Conservation (phyloP, 2,329 filamentous ascomycete genomes). For the Cryphonectria carpinicola region DNA sequence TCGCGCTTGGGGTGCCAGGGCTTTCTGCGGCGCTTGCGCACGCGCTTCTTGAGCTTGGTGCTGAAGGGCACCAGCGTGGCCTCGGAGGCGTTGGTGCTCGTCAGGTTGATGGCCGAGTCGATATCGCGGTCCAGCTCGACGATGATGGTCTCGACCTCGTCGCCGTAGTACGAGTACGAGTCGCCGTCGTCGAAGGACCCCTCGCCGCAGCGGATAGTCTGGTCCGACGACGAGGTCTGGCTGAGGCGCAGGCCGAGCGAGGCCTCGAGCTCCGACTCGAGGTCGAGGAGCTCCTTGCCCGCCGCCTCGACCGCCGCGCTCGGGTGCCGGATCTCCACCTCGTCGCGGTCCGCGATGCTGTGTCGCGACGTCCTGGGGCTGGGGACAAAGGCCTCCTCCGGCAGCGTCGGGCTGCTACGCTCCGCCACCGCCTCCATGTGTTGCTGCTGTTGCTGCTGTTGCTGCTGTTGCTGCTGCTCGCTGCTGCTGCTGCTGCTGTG, state of each 20-base stretch:
- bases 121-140: constrained; percentile 37
- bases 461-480: neutral
- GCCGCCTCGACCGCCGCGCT: constrained; percentile 57
- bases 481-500: constrained; percentile 28
- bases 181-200: constrained; percentile 12
- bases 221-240: constrained; percentile 15
- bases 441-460: constrained; percentile 29
- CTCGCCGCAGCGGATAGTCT: constrained; percentile 18
- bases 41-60: constrained; percentile 49
- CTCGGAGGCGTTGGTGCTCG: constrained; percentile 30
- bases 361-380: constrained; percentile 6
- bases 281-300: constrained; percentile 51
- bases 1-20: constrained; percentile 36
- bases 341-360: constrained; percentile 26
- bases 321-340: constrained; percentile 28
- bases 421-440: neutral
- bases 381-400: constrained; percentile 8
- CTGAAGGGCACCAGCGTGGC: constrained; percentile 38
- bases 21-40: constrained; percentile 44
- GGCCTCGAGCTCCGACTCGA: constrained; percentile 43
- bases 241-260: constrained; percentile 20
- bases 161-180: constrained; percentile 16
- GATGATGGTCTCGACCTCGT: constrained; percentile 25
- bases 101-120: constrained; percentile 31
- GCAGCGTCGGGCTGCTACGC: constrained; percentile 7